These are phyloP conservation scores for Fagopyrum esculentum DNA, from an alignment of 148 eudicot species.

Conservation along the genomic window DNA sequence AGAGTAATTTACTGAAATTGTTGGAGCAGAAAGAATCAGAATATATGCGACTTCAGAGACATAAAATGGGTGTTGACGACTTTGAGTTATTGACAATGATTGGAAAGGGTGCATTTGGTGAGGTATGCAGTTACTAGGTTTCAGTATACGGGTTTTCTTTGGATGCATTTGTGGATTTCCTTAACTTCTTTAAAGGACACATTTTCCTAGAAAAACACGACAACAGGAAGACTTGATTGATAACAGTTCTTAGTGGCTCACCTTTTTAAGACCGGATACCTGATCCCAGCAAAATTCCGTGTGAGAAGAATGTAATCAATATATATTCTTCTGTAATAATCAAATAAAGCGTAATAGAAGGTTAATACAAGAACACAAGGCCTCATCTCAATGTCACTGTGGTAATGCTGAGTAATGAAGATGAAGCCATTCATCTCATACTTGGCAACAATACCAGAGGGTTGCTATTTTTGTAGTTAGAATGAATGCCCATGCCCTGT, in stretches of 20 bases:
- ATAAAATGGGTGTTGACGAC: slow-evolving; percentile 95
- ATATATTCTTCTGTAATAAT: background rate
- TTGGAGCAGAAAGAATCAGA: slow-evolving; percentile 96
- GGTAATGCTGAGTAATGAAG: background rate
- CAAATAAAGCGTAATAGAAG: background rate
- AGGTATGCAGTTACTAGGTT: slow-evolving; percentile 42
- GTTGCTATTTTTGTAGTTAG: background rate
- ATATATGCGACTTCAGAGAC: slow-evolving; percentile 97
- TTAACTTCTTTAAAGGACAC: background rate
- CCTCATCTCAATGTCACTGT: background rate
- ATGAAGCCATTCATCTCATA: slow-evolving; percentile 1
- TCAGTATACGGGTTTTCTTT: slow-evolving; percentile 12
- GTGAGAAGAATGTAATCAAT: background rate
- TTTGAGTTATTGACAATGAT: slow-evolving; percentile 94
- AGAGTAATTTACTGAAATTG: slow-evolving; percentile 69
- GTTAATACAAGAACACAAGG: background rate
- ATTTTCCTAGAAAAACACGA: background rate
- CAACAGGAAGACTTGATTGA: background rate
- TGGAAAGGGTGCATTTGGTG: slow-evolving; percentile 98
- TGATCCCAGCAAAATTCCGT: background rate
- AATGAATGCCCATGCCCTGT: background rate
- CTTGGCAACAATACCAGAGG: background rate
- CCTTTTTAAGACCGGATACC: background rate
- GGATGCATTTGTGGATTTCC: background rate
- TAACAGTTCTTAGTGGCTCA: background rate